A percentile compares a stretch with the other conserved stretches of the same genome.
These are phyloP conservation scores for Penicillium herquei DNA, from an alignment of 495 filamentous ascomycete species.

Conservation along the genomic window DNA sequence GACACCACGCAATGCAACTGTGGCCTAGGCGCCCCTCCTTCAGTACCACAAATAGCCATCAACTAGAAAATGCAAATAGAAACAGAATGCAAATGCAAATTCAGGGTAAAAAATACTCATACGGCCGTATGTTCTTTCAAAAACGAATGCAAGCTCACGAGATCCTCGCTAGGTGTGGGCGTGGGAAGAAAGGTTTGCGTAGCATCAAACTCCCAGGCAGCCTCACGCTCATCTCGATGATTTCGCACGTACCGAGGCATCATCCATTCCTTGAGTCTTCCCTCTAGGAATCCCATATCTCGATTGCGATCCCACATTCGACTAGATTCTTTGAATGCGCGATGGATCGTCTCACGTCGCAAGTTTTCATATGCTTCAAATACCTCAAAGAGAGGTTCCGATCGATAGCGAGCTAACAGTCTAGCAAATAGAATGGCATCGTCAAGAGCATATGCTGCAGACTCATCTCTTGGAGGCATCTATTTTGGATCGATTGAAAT, in stretches of 20 bases:
- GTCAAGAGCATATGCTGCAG: slow-evolving; percentile 59
- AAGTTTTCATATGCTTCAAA: slow-evolving; percentile 54
- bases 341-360: slow-evolving; percentile 48
- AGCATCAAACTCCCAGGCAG: slow-evolving; percentile 43
- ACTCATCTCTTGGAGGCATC: slow-evolving; percentile 64
- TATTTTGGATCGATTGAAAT: slow-evolving; percentile 14
- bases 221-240: slow-evolving; percentile 27
- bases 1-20: not conserved
- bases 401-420: slow-evolving; percentile 37
- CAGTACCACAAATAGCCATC: not conserved
- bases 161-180: slow-evolving; percentile 22
- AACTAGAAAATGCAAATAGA: not conserved
- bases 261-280: slow-evolving; percentile 39
- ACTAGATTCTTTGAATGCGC: slow-evolving; percentile 50
- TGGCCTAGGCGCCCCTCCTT: not conserved
- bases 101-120: not conserved
- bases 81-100: not conserved
- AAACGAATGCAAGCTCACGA: slow-evolving; percentile 23
- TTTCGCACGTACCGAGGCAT: slow-evolving; percentile 34
- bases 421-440: slow-evolving; percentile 58
- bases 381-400: slow-evolving; percentile 37
- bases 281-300: slow-evolving; percentile 40
- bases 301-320: slow-evolving; percentile 44
- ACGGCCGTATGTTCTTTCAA: slow-evolving; percentile 14
- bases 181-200: slow-evolving; percentile 26